phyloP scores from a whole-genome alignment of 345 rosid species.

The Conringia planisiliqua region DNA sequence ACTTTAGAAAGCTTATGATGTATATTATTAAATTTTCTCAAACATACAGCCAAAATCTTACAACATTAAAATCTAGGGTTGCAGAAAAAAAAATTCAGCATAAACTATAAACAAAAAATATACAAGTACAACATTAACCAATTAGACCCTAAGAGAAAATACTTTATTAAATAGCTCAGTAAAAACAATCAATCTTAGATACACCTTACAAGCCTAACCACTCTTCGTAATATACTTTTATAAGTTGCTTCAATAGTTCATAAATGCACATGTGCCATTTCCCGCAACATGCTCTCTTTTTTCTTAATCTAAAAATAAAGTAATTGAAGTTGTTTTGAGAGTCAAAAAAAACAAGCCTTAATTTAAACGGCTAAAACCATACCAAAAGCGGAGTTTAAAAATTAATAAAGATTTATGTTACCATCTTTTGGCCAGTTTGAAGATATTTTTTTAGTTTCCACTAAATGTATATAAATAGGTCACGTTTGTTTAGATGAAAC shows the following conservation, averaged over 20 bases:
- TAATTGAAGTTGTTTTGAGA: not conserved
- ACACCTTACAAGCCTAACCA: not conserved
- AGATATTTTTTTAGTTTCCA: not conserved
- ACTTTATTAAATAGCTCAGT: not conserved
- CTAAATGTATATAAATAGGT: not conserved
- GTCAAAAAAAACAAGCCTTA: not conserved
- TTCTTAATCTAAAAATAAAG: not conserved
- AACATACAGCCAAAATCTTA: no score
- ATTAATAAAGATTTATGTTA: not conserved
- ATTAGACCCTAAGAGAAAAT: not conserved
- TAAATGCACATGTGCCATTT: slow-evolving; percentile 31
- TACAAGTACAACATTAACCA: no score
- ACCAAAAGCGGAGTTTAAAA: not conserved
- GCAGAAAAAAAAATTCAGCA: no score
- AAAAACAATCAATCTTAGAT: not conserved
- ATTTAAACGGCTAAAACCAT: not conserved
- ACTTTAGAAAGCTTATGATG: no score
- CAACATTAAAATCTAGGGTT: no score
- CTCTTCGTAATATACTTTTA: slow-evolving; percentile 1
- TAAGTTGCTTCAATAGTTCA: slow-evolving; percentile 14
- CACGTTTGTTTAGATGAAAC: slow-evolving; percentile 1
- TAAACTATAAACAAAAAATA: no score
- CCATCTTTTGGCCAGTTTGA: not conserved
- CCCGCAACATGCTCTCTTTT: slow-evolving; percentile 10
- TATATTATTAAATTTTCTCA: no score